Base-by-base conservation (phyloP, 129 eudicot species). In the Silybum marianum region DNA sequence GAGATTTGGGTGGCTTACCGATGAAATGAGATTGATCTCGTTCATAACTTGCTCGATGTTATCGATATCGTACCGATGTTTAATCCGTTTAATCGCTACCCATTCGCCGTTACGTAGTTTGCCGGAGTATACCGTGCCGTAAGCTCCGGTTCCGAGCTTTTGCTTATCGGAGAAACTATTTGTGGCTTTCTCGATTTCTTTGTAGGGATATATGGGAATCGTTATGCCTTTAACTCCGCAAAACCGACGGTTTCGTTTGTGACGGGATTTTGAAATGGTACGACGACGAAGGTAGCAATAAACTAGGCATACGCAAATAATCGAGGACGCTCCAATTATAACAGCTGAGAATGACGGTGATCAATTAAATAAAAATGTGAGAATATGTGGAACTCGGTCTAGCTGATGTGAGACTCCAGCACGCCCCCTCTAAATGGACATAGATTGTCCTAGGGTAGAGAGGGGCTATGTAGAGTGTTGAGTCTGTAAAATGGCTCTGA, bases 121-220 rank as follows among this genome's bases (percentile, higher is more conserved):
- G 19, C 90, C 97, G 2, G 85, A 76, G 79, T 91, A 91, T 3
- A 91, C 97, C 0, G 91, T 89, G 6, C 97, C 97, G 28, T 85
- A 91, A n/a, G 91, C 93, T 4, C 97, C 97, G 2, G 85, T 91
- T 18, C 97, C 93, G 1, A 91, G 90, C n/a, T 87, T 81, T 60
- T 87, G 83, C 62, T 89, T 89, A 8, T 89, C 91, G 0, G 93
- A 87, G 84, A 89, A 91, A 76, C 38, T 54, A 18, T 87, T 81
- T 22, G 97, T 89, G 46, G 91, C 97, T 24, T 84, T 91, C 72
- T 89, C 87, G 6, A 91, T 87, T 28, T 85, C 91, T 60, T 86
- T 86, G 88, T 80, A 82, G 2, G 88, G 85, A 74, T 87, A 91
- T 24, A 89, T 77, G 24, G 97, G 91, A 72, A 91, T 86, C 34